Conservation (phyloP, 1,284 basidiomycete species). For the Rhodotorula sp. region DNA sequence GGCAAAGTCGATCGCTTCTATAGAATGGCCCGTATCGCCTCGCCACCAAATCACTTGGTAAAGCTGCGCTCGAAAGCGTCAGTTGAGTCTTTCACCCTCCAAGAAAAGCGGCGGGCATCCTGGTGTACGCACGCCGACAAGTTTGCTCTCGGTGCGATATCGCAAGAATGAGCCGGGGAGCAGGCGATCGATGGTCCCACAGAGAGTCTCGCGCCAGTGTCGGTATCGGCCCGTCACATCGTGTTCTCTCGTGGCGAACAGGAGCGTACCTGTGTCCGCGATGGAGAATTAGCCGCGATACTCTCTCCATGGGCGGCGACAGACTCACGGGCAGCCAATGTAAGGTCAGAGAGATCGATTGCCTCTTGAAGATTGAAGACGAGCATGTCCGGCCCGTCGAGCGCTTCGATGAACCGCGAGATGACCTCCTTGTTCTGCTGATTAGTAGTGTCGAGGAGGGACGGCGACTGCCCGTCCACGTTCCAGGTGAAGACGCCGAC, state of each 20-base stretch:
- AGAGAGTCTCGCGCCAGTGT: slow-evolving; percentile 75
- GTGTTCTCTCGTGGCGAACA: slow-evolving; percentile 70
- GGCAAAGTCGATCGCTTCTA: slow-evolving; percentile 71
- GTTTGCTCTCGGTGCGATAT: slow-evolving; percentile 72
- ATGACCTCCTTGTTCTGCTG: slow-evolving; percentile 70
- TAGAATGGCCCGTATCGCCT: slow-evolving; percentile 53
- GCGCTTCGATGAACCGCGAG: slow-evolving; percentile 63
- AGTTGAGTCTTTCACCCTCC: too few species aligned
- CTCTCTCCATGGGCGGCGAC: not conserved
- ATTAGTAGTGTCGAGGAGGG: slow-evolving; percentile 59
- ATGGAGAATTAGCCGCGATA: not conserved
- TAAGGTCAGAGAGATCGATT: slow-evolving; percentile 87
- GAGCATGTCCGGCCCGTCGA: slow-evolving; percentile 79
- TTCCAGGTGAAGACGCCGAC: slow-evolving; percentile 91
- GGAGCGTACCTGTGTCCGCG: slow-evolving; percentile 60
- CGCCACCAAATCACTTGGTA: slow-evolving; percentile 80
- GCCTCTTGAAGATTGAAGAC: slow-evolving; percentile 90
- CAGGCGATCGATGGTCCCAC: slow-evolving; percentile 58
- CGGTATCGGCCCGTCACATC: slow-evolving; percentile 75
- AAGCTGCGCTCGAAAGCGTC: slow-evolving; percentile 48
- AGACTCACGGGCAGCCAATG: slow-evolving; percentile 72
- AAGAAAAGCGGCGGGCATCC: not conserved
- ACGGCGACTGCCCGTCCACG: slow-evolving; percentile 79
- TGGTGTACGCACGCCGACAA: slow-evolving; percentile 21
- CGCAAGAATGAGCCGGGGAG: slow-evolving; percentile 61